phyloP scores from a whole-genome alignment of 2,329 filamentous ascomycete genomes.

The Chrysoporthe deuterocubensis region DNA sequence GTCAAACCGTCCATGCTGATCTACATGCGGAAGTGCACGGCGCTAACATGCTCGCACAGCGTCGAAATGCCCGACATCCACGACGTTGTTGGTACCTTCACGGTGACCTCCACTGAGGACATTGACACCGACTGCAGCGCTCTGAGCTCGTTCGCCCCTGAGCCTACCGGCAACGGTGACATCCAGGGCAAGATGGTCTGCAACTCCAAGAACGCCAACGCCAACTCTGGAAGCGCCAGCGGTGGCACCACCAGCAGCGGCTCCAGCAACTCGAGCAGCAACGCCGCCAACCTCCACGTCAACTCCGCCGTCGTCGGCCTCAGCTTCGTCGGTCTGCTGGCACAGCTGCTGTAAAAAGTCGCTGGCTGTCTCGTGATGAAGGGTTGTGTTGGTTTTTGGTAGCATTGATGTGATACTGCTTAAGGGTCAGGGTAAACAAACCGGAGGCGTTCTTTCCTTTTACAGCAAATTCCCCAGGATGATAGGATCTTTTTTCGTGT shows the following conservation, averaged over 20 bases:
- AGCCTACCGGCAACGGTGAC: constrained; percentile 43
- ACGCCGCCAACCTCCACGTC: constrained; percentile 50
- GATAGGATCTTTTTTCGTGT: constrained; percentile 29
- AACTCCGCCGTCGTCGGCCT: constrained; percentile 54
- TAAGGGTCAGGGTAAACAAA: constrained; percentile 31
- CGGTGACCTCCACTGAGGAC: constrained; percentile 67
- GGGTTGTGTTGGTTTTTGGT: constrained; percentile 19
- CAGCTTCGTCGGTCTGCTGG: constrained; percentile 51
- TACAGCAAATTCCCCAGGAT: constrained; percentile 29
- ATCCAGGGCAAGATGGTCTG: constrained; percentile 57
- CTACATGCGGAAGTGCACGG: background rate
- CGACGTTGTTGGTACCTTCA: constrained; percentile 73
- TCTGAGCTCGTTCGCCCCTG: constrained; percentile 52
- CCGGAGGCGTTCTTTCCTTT: constrained; percentile 31
- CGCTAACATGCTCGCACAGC: constrained; percentile 52
- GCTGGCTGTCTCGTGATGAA: constrained; percentile 16
- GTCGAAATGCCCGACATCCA: constrained; percentile 70
- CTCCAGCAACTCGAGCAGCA: constrained; percentile 36
- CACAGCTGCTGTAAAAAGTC: constrained; percentile 56
- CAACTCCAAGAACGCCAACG: constrained; percentile 54
- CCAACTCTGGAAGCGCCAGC: constrained; percentile 52
- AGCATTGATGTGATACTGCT: constrained; percentile 27
- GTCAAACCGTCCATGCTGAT: constrained; percentile 41
- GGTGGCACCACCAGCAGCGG: constrained; percentile 38
- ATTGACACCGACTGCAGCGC: constrained; percentile 59